phyloP scores from a whole-genome alignment of 2,329 filamentous ascomycete species.

The Emmonsia crescens region DNA sequence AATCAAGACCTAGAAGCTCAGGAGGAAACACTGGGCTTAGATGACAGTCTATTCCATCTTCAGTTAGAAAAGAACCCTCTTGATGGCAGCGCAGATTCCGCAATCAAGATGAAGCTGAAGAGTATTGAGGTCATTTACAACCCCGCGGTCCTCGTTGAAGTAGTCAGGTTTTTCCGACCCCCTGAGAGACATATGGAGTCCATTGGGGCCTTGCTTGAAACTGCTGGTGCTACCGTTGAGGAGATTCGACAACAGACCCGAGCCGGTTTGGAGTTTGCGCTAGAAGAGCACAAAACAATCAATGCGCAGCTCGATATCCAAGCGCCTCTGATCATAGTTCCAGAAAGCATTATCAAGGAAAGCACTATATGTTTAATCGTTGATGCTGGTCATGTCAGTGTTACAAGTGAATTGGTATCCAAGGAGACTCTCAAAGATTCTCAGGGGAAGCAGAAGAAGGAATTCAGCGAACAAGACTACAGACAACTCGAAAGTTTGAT shows the following conservation, averaged over 20 bases:
- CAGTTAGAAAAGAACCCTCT: constrained; percentile 92
- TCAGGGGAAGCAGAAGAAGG: constrained; percentile 76
- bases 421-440: constrained; percentile 81
- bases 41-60: constrained; percentile 82
- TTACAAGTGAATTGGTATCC: constrained; percentile 88
- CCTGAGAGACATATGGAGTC: constrained; percentile 98
- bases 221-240: constrained; percentile 88
- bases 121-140: constrained; percentile 98
- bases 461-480: constrained; percentile 82
- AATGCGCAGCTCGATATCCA: constrained; percentile 93
- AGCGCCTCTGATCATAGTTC: constrained; percentile 90
- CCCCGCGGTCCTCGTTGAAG: constrained; percentile 78
- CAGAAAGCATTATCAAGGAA: constrained; percentile 75
- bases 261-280: constrained; percentile 86
- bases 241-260: constrained; percentile 90
- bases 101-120: constrained; percentile 81
- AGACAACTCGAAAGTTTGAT: constrained; percentile 80
- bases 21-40: constrained; percentile 35
- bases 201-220: constrained; percentile 89
- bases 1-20: constrained; percentile 30
- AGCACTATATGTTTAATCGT: constrained; percentile 82
- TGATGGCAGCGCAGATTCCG: constrained; percentile 82
- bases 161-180: constrained; percentile 91
- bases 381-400: constrained; percentile 89
- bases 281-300: constrained; percentile 96